Evolutionary conservation across 495 filamentous ascomycete genomes (phyloP), one percentile per base, ranked within the genome.

Genomic region (Penicillium silybi): DNA sequence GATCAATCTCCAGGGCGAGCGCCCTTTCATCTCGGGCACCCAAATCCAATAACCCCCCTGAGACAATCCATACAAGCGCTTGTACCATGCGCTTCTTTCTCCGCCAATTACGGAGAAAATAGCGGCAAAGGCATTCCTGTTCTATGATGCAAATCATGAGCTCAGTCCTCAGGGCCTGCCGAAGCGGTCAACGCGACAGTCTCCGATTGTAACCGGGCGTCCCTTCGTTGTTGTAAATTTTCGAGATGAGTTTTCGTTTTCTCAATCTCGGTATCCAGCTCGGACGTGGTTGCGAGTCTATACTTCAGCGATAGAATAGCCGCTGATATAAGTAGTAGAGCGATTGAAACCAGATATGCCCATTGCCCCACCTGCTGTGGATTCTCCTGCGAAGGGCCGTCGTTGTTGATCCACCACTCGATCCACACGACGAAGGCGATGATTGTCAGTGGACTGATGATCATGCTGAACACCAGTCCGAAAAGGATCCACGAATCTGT

Each of bases 1-100:
- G 56, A 49, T 71, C 67, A 41, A 71, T 71, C 42, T 72, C 69
- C 50, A 60, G 1, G 61, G 49, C 3, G 56, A 60, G 7, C 60
- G 46, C 25, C 62, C 53, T 46, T 69, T 71, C 69, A 72, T 72
- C 50, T 72, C 69, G 0, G 69, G 69, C 6, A 72, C 54, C 27
- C 52, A 15, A 4, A 54, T 34, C 66, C 61, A 71, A 80, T 69
- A 6, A 65, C 63, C 22, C 76, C 76, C 11, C 55, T 54, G 55
- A 76, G 77, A 34, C 76, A 73, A 29, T 80, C 78, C 0, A 65
- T 18, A 43, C 73, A 71, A 16, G 39, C 69, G 9, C 71, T 62
- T 0, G 53, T 35, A 2, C 23, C 39, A 3, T 40, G 48, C 27
- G 57, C 48, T n/a, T 65, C 62, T 5, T 59, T 48, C 17, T 68